Evolutionary conservation across 169 alveolate genomes (phyloP).

Genomic region (Plasmodium berghei): DNA sequence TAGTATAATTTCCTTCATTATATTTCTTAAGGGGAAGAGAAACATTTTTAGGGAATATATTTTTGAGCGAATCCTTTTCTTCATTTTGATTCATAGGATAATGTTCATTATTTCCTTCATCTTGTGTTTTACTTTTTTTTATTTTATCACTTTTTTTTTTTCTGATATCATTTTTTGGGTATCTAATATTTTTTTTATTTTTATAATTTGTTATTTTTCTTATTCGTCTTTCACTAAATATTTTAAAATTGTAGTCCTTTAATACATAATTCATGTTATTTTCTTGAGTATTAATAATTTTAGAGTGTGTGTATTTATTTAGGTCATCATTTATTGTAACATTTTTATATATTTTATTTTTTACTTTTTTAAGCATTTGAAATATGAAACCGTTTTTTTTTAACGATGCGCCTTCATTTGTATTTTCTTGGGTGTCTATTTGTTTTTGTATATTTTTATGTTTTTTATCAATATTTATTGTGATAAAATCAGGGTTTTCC

Average conservation of each 20-base stretch:
- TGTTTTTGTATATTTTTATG: too few species aligned
- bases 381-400: conserved; percentile 51
- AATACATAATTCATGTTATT: conserved; percentile 10
- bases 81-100: background rate
- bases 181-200: conserved; percentile 18
- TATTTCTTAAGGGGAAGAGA: background rate
- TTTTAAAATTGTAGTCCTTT: conserved; percentile 23
- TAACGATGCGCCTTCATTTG: conserved; percentile 1
- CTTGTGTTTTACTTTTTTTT: background rate
- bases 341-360: conserved; percentile 45
- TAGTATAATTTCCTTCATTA: conserved; percentile 5
- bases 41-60: conserved; percentile 2
- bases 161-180: conserved; percentile 25
- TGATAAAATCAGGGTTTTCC: conserved; percentile 7
- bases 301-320: background rate
- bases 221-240: conserved; percentile 32
- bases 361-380: conserved; percentile 46
- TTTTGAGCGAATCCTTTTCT: background rate
- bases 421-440: background rate
- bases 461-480: conserved; percentile 39
- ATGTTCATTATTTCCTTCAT: background rate
- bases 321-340: conserved; percentile 15
- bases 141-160: conserved; percentile 24
- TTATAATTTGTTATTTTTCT: conserved; percentile 17
- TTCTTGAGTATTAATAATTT: conserved; percentile 3